phyloP scores from a whole-genome alignment of 148 eudicot species.

The Diospyros kaki region DNA sequence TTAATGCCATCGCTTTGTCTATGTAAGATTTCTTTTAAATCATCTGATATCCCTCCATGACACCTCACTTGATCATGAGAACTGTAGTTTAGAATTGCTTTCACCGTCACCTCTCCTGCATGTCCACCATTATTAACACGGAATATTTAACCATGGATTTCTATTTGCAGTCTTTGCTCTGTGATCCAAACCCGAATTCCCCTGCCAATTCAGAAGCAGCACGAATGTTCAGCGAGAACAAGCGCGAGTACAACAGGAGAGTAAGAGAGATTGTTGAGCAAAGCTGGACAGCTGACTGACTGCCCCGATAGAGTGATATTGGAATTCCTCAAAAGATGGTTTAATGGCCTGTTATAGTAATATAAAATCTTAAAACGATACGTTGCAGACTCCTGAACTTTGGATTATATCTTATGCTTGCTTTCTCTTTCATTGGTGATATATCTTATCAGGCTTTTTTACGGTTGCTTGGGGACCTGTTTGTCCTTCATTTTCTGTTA shows the following conservation, averaged over 20 bases:
- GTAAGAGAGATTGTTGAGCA: conserved; percentile 37
- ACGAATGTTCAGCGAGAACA: conserved; percentile 65
- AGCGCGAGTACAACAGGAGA: conserved; percentile 66
- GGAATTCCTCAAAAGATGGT: conserved; percentile 10
- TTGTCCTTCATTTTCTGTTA: not conserved
- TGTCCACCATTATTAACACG: too few species aligned
- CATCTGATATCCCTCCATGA: too few species aligned
- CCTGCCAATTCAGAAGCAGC: conserved; percentile 83
- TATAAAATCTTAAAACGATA: not conserved
- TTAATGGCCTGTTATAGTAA: conserved; percentile 17
- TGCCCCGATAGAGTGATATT: not conserved
- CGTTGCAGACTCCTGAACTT: conserved; percentile 17
- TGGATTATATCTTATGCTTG: conserved; percentile 8
- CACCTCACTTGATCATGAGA: too few species aligned
- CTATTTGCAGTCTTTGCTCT: conserved; percentile 51
- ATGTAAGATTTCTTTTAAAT: too few species aligned
- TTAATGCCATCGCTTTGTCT: too few species aligned
- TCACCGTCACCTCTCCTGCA: too few species aligned
- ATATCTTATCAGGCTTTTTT: not conserved
- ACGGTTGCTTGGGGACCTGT: not conserved
- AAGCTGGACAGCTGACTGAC: conserved; percentile 53
- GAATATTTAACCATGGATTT: not conserved
- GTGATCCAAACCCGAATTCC: conserved; percentile 77
- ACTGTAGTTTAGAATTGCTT: too few species aligned
- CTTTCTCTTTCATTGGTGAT: conserved; percentile 6